phyloP scores from a whole-genome alignment of 345 rosid genomes.

The Citropsis articulata region DNA sequence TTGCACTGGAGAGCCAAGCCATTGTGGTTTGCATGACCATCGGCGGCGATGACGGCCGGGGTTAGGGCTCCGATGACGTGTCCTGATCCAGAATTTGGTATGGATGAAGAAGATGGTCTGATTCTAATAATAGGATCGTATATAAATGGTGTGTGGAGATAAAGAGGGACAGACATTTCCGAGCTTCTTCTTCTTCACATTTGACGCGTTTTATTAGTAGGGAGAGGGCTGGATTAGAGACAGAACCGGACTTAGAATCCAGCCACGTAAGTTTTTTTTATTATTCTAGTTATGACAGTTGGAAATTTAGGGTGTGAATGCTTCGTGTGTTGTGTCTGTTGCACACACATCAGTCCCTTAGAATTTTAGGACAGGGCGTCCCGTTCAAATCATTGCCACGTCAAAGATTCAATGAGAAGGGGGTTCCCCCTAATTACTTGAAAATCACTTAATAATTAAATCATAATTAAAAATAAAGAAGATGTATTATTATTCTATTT shows the following conservation, averaged over 20 bases:
- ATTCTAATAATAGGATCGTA: constrained; percentile 2
- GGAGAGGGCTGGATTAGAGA: background rate
- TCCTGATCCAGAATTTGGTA: too few relatives aligned
- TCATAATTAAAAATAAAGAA: too few relatives aligned
- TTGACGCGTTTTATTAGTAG: constrained; percentile 2
- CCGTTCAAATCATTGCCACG: background rate
- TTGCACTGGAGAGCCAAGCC: constrained; percentile 21
- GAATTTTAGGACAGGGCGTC: background rate
- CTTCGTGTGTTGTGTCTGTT: too few relatives aligned
- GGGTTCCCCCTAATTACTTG: background rate
- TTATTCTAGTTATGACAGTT: background rate
- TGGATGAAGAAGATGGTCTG: background rate
- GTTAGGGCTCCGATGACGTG: background rate
- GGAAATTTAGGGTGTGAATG: constrained; percentile 2
- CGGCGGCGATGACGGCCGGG: background rate
- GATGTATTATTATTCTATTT: too few relatives aligned
- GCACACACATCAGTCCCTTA: background rate
- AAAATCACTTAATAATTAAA: too few relatives aligned
- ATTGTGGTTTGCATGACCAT: constrained; percentile 20
- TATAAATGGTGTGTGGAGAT: constrained; percentile 2
- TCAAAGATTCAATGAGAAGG: background rate
- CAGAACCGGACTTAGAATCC: background rate
- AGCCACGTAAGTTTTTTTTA: background rate
- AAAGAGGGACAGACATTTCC: background rate
- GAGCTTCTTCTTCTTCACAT: background rate